phyloP scores from a whole-genome alignment of 495 filamentous ascomycete species.

The Barbatosphaeria neglecta region DNA sequence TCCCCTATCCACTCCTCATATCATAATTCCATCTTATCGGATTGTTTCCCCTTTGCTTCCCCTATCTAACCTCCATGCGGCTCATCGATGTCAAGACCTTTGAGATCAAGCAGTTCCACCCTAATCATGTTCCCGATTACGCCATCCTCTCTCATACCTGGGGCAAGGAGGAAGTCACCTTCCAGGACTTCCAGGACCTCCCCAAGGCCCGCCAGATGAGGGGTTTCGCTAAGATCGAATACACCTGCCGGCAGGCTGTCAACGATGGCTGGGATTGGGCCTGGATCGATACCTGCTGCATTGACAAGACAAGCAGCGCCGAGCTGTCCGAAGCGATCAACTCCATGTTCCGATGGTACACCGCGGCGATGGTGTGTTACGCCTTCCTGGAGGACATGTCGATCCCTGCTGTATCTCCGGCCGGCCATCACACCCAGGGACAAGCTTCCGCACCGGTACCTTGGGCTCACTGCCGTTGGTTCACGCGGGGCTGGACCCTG shows the following conservation, averaged over 20 bases:
- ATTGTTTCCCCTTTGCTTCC: not conserved
- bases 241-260: constrained; percentile 18
- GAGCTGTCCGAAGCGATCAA: constrained; percentile 35
- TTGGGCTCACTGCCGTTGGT: constrained; percentile 16
- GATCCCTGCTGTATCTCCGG: too few relatives aligned
- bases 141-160: constrained; percentile 29
- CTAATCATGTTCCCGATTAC: constrained; percentile 15
- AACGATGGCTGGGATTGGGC: constrained; percentile 17
- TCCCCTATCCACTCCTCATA: too few relatives aligned
- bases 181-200: constrained; percentile 13
- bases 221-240: constrained; percentile 22
- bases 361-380: constrained; percentile 18
- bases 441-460: not conserved
- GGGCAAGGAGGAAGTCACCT: constrained; percentile 22
- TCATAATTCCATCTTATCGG: not conserved
- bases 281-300: constrained; percentile 38
- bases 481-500: constrained; percentile 23
- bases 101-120: constrained; percentile 22
- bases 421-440: not conserved
- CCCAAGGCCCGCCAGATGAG: constrained; percentile 3
- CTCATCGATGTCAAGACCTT: constrained; percentile 30
- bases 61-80: constrained; percentile 18
- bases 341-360: constrained; percentile 36
- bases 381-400: constrained; percentile 22
- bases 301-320: constrained; percentile 32